Base-by-base conservation (phyloP, 139 green algal species). In the Coccomyxa sp. region DNA sequence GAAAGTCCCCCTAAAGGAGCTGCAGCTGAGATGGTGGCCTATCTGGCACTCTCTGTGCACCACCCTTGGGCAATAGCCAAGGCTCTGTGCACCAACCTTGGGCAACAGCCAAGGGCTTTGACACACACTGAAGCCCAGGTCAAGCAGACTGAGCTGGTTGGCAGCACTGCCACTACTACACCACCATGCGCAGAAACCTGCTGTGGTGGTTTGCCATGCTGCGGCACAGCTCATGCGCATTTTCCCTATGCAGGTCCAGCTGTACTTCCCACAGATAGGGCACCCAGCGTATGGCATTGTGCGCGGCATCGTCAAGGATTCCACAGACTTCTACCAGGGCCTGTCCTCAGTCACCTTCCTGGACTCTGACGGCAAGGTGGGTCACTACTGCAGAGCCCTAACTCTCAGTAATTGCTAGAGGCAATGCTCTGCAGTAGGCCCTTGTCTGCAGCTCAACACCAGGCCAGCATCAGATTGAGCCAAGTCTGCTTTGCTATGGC, bases 271-370 rank as follows among this genome's bases (percentile, higher is more conserved):
- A 0, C 39, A 89, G 73, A 31, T 24, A 8, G 55, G 44, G 39
- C 80, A 86, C 76, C 76, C 73, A 5, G 72, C 83, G 58, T 84
- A 78, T 77, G 88, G 88, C 50, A 38, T 89, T 39, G 44, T 90
- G 34, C 83, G 86, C 0, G 80, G 75, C 31, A 84, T 91, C 3
- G 68, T 88, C 27, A 78, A 68, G 18, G 86, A 89, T 68, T 55
- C 31, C 2, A 80, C 38, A 0, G 82, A 89, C 75, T 16, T 7
- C 10, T 44, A 31, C 54, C 34, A 24, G 33, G 70, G 73, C 31
- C 44, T 40, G 69, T 14, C 40, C 34, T 75, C 55, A 35, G 22
- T 68, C n/a, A 81, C 35, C 14, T 81, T 81, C 39, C 69, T 81
- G 58, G 76, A 81, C 58, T 81, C 76, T 58, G 34, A 55, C 35